phyloP scores from a whole-genome alignment of 257 asterid genomes.

The Avicennia marina region DNA sequence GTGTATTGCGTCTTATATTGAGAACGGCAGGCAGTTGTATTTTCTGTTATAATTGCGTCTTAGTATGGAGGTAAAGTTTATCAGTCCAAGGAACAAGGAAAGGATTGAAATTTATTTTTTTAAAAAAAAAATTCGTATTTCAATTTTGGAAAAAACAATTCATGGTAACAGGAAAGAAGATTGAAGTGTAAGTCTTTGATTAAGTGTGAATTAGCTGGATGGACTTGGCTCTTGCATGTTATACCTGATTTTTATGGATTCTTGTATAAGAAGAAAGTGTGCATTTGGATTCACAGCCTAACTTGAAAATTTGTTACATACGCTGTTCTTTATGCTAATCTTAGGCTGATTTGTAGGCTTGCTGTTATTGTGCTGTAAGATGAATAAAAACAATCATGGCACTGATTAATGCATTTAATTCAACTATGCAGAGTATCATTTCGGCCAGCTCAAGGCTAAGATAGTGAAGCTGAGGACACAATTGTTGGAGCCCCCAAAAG shows the following conservation, averaged over 20 bases:
- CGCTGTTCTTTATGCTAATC: background rate
- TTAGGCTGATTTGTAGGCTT: background rate
- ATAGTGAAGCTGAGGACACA: constrained; percentile 98
- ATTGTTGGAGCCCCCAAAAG: constrained; percentile 97
- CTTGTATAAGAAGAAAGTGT: background rate
- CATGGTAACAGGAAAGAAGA: background rate
- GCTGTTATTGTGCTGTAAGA: background rate
- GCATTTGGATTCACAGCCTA: background rate
- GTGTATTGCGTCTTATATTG: background rate
- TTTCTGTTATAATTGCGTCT: background rate
- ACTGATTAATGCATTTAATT: constrained; percentile 6
- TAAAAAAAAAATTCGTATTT: too few species aligned
- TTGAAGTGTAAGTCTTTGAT: background rate
- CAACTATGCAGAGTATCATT: constrained; percentile 76
- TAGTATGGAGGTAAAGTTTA: background rate
- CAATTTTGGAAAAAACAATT: background rate
- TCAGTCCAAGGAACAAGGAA: background rate
- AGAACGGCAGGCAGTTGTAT: background rate
- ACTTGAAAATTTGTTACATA: background rate
- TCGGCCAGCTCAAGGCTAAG: constrained; percentile 99
- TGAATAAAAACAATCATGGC: background rate
- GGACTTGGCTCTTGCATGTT: background rate
- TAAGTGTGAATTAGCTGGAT: background rate
- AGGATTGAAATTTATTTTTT: background rate
- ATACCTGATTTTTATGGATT: background rate